Conservation (phyloP, 768 basidiomycete species). For the Leccinellum albellum region DNA sequence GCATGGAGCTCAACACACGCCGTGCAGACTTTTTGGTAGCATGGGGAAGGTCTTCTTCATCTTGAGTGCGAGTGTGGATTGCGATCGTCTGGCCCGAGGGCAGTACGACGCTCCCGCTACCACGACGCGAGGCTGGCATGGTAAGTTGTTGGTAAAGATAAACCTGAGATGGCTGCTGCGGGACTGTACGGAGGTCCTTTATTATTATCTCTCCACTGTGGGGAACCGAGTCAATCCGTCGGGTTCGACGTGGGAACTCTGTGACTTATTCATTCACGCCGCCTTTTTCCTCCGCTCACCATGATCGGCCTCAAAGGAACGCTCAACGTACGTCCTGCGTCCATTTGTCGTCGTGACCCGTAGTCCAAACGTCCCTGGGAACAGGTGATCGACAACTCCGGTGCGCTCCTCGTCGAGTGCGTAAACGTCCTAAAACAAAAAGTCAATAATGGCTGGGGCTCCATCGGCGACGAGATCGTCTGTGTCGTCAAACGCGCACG, state of each 20-base stretch:
- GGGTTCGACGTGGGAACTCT: conserved; percentile 22
- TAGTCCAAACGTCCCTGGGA: not conserved
- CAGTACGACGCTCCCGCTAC: conserved; percentile 70
- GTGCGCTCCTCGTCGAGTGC: conserved; percentile 90
- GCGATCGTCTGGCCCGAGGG: conserved; percentile 77
- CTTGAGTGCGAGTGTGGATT: conserved; percentile 84
- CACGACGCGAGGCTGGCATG: conserved; percentile 72
- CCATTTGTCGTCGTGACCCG: not conserved
- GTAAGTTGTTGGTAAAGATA: conserved; percentile 6
- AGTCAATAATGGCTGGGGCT: conserved; percentile 91
- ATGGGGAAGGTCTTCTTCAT: conserved; percentile 85
- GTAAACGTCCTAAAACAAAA: conserved; percentile 96
- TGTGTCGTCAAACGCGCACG: conserved; percentile 92
- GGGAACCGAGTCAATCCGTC: not conserved
- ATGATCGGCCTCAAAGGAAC: conserved; percentile 97
- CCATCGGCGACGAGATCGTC: conserved; percentile 92
- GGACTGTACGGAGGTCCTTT: not conserved
- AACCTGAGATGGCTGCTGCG: not conserved
- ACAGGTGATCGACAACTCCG: conserved; percentile 96
- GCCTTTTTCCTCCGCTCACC: not conserved
- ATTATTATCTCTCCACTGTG: not conserved
- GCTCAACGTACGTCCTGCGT: conserved; percentile 60
- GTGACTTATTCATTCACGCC: conserved; percentile 12
- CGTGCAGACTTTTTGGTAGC: conserved; percentile 79
- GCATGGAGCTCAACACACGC: not conserved